Conservation (phyloP, 192 early-diverging fungal species). For the Coemansia sp. region DNA sequence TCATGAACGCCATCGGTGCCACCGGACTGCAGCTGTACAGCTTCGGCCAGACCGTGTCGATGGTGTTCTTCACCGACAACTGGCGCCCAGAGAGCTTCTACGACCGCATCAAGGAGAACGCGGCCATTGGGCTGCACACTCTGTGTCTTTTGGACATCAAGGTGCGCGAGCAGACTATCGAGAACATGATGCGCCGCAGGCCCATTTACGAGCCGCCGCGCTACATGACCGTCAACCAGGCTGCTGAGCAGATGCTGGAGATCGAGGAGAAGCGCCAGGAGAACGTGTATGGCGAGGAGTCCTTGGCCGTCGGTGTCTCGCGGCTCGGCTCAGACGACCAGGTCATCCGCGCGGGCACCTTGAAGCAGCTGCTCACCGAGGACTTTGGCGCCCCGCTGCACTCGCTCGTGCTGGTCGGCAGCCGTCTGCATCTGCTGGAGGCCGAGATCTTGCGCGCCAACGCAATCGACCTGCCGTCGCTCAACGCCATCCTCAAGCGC, state of each 20-base stretch:
- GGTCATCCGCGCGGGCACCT: conserved; percentile 80
- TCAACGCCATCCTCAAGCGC: conserved; percentile 63
- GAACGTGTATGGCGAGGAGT: conserved; percentile 70
- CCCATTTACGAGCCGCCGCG: conserved; percentile 96
- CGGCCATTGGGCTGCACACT: conserved; percentile 82
- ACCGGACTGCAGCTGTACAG: conserved; percentile 96
- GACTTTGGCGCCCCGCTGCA: conserved; percentile 97
- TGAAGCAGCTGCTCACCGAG: conserved; percentile 71
- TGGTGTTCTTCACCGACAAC: conserved; percentile 94
- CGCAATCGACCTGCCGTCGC: conserved; percentile 62
- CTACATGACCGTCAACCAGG: conserved; percentile 95
- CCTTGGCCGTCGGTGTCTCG: conserved; percentile 88
- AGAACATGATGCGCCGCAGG: conserved; percentile 91
- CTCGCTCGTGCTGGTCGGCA: conserved; percentile 87
- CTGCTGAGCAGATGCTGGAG: conserved; percentile 90
- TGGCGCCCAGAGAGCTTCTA: conserved; percentile 98
- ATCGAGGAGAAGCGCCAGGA: conserved; percentile 77
- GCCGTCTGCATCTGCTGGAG: conserved; percentile 89
- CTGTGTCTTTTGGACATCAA: conserved; percentile 97
- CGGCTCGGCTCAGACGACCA: conserved; percentile 83
- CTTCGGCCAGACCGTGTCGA: conserved; percentile 98
- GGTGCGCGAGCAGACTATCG: conserved; percentile 94
- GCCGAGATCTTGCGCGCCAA: conserved; percentile 78
- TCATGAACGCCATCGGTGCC: conserved; percentile 97
- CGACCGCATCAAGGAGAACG: conserved; percentile 86